Evolutionary conservation across 495 filamentous ascomycete species (phyloP).

Genomic region (Pseudoneurospora amorphoporcata): DNA sequence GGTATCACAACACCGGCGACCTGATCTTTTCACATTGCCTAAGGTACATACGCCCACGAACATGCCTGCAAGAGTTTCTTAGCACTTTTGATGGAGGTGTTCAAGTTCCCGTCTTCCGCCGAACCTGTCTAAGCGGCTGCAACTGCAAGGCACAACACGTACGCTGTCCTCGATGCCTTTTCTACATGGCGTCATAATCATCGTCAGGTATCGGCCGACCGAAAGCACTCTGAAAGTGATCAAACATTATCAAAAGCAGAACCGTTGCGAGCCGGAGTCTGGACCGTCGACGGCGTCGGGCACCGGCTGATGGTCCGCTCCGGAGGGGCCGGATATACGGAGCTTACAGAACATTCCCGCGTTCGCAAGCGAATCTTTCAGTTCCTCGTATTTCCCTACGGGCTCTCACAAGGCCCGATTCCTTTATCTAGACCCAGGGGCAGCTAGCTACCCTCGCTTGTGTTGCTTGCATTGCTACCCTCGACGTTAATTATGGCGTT

Average conservation of each 20-base stretch:
- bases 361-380: neutral
- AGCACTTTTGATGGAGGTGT: neutral
- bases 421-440: neutral
- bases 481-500: neutral
- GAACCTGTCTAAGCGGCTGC: neutral
- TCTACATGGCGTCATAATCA: constrained; percentile 5
- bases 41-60: neutral
- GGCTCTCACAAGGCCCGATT: neutral
- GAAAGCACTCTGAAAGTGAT: neutral
- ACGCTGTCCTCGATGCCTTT: neutral
- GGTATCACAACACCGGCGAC: neutral
- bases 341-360: neutral
- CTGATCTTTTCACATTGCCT: neutral
- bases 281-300: neutral
- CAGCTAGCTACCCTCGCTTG: neutral
- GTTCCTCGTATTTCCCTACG: neutral
- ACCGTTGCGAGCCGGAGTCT: neutral
- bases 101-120: neutral
- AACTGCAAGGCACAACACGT: constrained; percentile 8
- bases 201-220: neutral
- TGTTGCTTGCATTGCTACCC: neutral
- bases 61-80: neutral
- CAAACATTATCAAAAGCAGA: neutral
- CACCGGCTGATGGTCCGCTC: neutral
- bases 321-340: neutral